A percentile compares a stretch with the other conserved stretches of the same genome.
Evolutionary conservation across 2,329 filamentous ascomycete species (phyloP).

Genomic region (Blumeriella jaapii): DNA sequence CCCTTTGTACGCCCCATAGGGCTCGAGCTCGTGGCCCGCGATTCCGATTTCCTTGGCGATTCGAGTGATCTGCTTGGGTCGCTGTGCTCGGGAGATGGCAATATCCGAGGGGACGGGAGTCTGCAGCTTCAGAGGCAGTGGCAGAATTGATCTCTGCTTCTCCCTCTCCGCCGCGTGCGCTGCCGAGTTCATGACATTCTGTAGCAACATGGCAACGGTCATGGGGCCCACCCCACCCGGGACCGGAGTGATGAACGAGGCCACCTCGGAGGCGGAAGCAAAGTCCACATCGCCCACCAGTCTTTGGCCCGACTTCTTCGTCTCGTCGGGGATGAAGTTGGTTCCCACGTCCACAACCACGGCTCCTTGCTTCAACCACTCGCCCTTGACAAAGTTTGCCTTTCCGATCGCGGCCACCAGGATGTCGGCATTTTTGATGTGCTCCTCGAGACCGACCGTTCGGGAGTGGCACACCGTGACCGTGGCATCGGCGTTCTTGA

Average conservation of each 20-base stretch:
- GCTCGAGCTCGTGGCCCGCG: conserved; percentile 77
- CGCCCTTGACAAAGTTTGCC: conserved; percentile 79
- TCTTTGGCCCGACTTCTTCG: conserved; percentile 84
- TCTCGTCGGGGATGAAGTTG: conserved; percentile 82
- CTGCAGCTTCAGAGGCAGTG: conserved; percentile 71
- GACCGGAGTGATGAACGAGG: conserved; percentile 88
- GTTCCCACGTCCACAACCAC: conserved; percentile 97
- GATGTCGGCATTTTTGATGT: conserved; percentile 78
- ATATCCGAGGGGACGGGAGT: conserved; percentile 91
- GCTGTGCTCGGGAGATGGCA: conserved; percentile 76
- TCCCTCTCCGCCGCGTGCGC: conserved; percentile 71
- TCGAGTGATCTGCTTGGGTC: conserved; percentile 80
- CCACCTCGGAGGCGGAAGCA: conserved; percentile 71
- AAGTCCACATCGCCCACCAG: conserved; percentile 94
- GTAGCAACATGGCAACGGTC: conserved; percentile 96
- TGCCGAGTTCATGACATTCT: conserved; percentile 86
- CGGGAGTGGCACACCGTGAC: conserved; percentile 94
- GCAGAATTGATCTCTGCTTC: conserved; percentile 66
- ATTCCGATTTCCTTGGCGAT: conserved; percentile 84
- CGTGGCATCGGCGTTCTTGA: conserved; percentile 92
- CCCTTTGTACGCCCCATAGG: conserved; percentile 89
- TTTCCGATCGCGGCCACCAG: conserved; percentile 86
- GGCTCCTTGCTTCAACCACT: conserved; percentile 90
- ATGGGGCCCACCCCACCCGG: conserved; percentile 95
- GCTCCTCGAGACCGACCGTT: conserved; percentile 59